Evolutionary conservation across 2,329 filamentous ascomycete genomes (phyloP), one percentile per base, ranked within the genome.

Genomic region (Colletotrichum somersetense): DNA sequence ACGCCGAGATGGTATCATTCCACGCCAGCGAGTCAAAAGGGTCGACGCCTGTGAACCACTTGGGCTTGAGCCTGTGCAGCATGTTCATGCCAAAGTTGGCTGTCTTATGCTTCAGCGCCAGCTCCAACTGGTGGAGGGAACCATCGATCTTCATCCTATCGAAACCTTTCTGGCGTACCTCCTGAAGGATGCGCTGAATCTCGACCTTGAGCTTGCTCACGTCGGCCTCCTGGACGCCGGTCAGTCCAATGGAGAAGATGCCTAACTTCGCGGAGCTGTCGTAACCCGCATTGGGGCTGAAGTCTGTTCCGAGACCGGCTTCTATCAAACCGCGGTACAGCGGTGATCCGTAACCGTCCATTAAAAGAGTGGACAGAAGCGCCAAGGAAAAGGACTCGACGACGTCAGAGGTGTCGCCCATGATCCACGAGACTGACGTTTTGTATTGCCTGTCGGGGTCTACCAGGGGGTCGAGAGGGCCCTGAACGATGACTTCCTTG

Each of bases 31-130:
- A 91, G 75, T 97, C 91, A 81, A 98, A 97, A 0, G 96, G 96
- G 79, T 98, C 94, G 4, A 95, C 91, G 6, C 96, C 96, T 69
- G 96, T 97, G 82, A 99, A 98, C 96, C 96, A 99, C 71, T 93
- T 92, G 2, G 94, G 92, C 79, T 97, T 93, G 10, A 98, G 87
- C 53, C 96, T 91, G 76, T 97, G 94, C 81, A 99, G 90, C 65
- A 98, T 89, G 23, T 92, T 91, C 87, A 98, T 94, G 18, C 96
- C 96, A 79, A 99, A 99, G 77, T 93, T 95, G 66, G 96, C 94
- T 0, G 95, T 98, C 86, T 98, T 98, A 84, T 99, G 95, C 83
- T 98, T 98, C 61, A 98, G 84, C 0, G 91, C 89, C n/a, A 99
- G 87, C 80, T 99, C 96, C 5, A 98, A 84, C 81, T 98, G 96